Conservation (phyloP, 2,329 filamentous ascomycete genomes). For the Talaromyces rugulosus region DNA sequence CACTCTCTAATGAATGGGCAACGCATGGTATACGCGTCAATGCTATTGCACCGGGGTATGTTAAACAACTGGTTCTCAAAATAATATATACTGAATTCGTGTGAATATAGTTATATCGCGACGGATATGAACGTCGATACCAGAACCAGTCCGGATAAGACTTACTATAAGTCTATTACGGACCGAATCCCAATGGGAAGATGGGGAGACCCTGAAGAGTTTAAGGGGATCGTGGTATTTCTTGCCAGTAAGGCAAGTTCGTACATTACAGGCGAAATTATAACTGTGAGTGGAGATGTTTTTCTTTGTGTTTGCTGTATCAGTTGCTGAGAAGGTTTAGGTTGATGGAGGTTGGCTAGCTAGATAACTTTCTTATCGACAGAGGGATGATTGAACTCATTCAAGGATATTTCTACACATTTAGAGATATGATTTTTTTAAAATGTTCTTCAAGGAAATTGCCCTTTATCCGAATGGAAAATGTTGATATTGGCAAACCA, state of each 20-base stretch:
- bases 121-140: conserved; percentile 15
- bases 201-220: conserved; percentile 15
- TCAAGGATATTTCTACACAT: too few relatives aligned
- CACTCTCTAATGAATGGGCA: conserved; percentile 17
- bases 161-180: conserved; percentile 5
- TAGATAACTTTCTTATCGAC: not conserved
- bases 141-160: not conserved
- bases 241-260: conserved; percentile 11
- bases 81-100: not conserved
- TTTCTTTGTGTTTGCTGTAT: not conserved
- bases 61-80: not conserved
- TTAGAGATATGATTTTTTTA: too few relatives aligned
- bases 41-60: conserved; percentile 15
- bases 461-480: too few relatives aligned
- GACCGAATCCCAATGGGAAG: conserved; percentile 13
- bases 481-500: too few relatives aligned
- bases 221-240: conserved; percentile 13
- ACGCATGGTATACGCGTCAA: conserved; percentile 18
- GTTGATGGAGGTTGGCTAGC: conserved; percentile 7
- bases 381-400: not conserved
- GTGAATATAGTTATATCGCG: conserved; percentile 8
- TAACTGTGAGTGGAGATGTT: conserved; percentile 5
- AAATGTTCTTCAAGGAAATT: too few relatives aligned
- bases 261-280: conserved; percentile 14
- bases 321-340: not conserved